Evolutionary conservation across 768 basidiomycete species (phyloP).

Genomic region (Mycena venus): DNA sequence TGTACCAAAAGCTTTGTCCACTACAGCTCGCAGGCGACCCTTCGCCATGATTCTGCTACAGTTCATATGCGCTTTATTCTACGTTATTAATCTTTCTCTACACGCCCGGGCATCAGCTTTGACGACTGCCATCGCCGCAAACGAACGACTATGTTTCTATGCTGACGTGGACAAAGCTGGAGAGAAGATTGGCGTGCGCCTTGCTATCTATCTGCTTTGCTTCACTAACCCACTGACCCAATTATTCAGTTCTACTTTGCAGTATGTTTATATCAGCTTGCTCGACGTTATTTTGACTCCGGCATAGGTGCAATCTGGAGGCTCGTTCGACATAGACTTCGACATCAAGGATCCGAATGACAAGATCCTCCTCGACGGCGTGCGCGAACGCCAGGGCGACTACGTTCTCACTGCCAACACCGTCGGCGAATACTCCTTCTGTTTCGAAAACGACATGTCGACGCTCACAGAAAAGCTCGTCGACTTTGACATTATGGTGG

Average conservation of each 20-base stretch:
- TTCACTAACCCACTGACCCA: conserved; percentile 27
- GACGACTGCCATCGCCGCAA: conserved; percentile 83
- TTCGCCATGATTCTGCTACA: conserved; percentile 44
- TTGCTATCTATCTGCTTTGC: neutral
- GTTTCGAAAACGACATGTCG: conserved; percentile 98
- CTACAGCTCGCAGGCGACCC: neutral
- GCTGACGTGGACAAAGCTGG: conserved; percentile 96
- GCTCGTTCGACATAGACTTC: conserved; percentile 96
- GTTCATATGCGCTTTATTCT: conserved; percentile 48
- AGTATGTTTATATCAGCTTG: conserved; percentile 60
- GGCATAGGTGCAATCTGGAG: conserved; percentile 92
- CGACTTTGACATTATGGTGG: conserved; percentile 98
- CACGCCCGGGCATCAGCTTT: conserved; percentile 71
- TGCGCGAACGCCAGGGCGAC: conserved; percentile 94
- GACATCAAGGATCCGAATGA: conserved; percentile 93
- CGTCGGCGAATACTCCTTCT: conserved; percentile 93
- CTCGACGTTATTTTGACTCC: neutral
- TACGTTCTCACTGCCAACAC: conserved; percentile 96
- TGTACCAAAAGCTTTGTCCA: neutral
- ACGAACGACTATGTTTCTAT: conserved; percentile 92
- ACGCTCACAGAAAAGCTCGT: conserved; percentile 95
- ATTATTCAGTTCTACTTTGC: conserved; percentile 94
- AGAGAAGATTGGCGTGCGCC: conserved; percentile 88
- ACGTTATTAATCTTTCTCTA: conserved; percentile 51
- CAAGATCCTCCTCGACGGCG: conserved; percentile 88